Evolutionary conservation across 2,329 filamentous ascomycete species (phyloP).

Genomic region (Zymoseptoria pseudotritici): DNA sequence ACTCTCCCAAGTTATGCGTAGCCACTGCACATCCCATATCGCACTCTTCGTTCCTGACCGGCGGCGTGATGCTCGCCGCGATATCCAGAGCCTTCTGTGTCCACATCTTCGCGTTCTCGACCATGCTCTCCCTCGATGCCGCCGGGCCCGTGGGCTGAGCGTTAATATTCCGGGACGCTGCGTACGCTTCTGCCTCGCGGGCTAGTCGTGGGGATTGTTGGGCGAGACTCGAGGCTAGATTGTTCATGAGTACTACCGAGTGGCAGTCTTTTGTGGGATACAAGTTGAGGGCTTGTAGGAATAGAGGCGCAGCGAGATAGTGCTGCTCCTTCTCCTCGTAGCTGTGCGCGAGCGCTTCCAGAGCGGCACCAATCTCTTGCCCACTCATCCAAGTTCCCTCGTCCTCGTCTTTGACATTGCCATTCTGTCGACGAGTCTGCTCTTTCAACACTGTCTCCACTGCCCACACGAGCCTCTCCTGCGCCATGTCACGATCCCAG

Average conservation of each 20-base stretch:
- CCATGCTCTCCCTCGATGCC: slow-evolving; percentile 46
- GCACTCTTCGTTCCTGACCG: slow-evolving; percentile 67
- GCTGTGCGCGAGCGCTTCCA: slow-evolving; percentile 71
- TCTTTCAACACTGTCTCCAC: slow-evolving; percentile 75
- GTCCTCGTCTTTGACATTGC: slow-evolving; percentile 49
- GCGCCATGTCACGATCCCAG: slow-evolving; percentile 63
- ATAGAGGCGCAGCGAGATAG: slow-evolving; percentile 76
- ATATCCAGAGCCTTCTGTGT: slow-evolving; percentile 67
- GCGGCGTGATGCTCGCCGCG: slow-evolving; percentile 56
- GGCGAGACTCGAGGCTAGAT: slow-evolving; percentile 65
- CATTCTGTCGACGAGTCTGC: slow-evolving; percentile 53
- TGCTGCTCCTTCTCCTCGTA: slow-evolving; percentile 69
- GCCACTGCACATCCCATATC: slow-evolving; percentile 76
- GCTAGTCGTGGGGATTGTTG: slow-evolving; percentile 48
- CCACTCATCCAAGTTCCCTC: slow-evolving; percentile 65
- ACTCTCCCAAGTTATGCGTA: slow-evolving; percentile 78
- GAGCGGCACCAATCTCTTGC: slow-evolving; percentile 63
- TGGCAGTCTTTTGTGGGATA: slow-evolving; percentile 62
- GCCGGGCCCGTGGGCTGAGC: slow-evolving; percentile 39
- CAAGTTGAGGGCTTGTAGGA: slow-evolving; percentile 72
- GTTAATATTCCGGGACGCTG: slow-evolving; percentile 30
- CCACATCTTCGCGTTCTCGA: slow-evolving; percentile 69
- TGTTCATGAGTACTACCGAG: slow-evolving; percentile 78
- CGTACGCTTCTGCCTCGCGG: slow-evolving; percentile 22
- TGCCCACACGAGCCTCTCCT: slow-evolving; percentile 69